A percentile compares a stretch with the other conserved stretches of the same genome.
Conservation (phyloP, 2,329 filamentous ascomycete genomes). For the Sclerotiophoma versabilis region DNA sequence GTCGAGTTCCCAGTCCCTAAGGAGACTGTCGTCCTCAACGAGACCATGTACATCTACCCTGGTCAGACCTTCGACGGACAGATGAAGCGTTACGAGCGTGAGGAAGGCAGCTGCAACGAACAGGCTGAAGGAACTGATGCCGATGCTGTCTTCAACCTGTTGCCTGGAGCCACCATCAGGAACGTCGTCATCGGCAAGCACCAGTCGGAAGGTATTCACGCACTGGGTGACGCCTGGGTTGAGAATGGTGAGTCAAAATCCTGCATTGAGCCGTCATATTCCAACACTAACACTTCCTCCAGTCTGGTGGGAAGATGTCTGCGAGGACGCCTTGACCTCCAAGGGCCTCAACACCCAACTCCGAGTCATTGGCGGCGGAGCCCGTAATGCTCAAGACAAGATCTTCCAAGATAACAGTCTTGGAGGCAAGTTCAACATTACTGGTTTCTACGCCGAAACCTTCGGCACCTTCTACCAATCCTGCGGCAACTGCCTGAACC, state of each 20-base stretch:
- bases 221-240: slow-evolving; percentile 37
- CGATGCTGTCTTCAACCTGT: slow-evolving; percentile 34
- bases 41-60: slow-evolving; percentile 35
- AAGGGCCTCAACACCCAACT: slow-evolving; percentile 38
- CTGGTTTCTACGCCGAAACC: slow-evolving; percentile 34
- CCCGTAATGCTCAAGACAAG: slow-evolving; percentile 35
- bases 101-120: slow-evolving; percentile 33
- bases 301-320: slow-evolving; percentile 41
- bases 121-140: slow-evolving; percentile 37
- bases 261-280: fast-evolving
- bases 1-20: slow-evolving; percentile 32
- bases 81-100: slow-evolving; percentile 38
- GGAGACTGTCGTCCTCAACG: slow-evolving; percentile 34
- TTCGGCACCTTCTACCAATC: slow-evolving; percentile 38
- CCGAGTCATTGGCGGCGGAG: slow-evolving; percentile 36
- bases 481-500: slow-evolving; percentile 37
- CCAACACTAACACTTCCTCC: slow-evolving; percentile 4
- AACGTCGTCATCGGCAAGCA: slow-evolving; percentile 38
- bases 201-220: slow-evolving; percentile 35
- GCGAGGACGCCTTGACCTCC: slow-evolving; percentile 33
- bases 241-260: slow-evolving; percentile 25
- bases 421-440: slow-evolving; percentile 34
- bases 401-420: slow-evolving; percentile 32
- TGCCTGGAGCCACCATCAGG: slow-evolving; percentile 30
- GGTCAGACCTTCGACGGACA: slow-evolving; percentile 35